These are phyloP conservation scores for Saturnispora galanensis DNA, from an alignment of 805 yeast genomes.

Conservation along the genomic window DNA sequence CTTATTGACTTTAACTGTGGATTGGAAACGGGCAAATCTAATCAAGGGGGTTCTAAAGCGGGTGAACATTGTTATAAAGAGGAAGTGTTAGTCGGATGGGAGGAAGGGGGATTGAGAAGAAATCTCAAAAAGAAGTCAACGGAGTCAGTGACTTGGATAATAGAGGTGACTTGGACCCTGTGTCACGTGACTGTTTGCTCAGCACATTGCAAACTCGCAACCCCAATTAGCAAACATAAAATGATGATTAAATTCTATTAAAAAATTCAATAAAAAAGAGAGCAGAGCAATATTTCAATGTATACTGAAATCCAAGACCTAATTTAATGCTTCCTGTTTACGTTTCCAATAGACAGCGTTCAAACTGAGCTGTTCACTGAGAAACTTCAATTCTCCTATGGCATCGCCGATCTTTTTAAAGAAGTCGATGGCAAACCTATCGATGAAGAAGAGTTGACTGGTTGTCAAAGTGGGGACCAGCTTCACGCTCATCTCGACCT, in stretches of 20 bases:
- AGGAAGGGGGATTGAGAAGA: neutral
- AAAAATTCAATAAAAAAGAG: no score
- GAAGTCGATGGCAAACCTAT: conserved; percentile 69
- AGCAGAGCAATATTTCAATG: no score
- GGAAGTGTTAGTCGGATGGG: neutral
- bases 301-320: no score
- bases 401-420: conserved; percentile 54
- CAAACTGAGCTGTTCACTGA: conserved; percentile 40
- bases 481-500: conserved; percentile 33
- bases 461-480: conserved; percentile 44
- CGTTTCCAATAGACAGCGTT: conserved; percentile 50
- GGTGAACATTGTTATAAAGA: neutral
- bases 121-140: neutral
- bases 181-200: neutral
- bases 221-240: no score
- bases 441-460: conserved; percentile 78
- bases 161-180: neutral
- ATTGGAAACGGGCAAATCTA: conserved; percentile 15
- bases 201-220: no score
- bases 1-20: conserved; percentile 21
- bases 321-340: neutral
- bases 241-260: no score
- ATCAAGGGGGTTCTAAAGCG: conserved; percentile 12
- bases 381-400: conserved; percentile 52
- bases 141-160: neutral